Evolutionary conservation across 257 asterid genomes (phyloP).

Genomic region (Rehmannia glutinosa): DNA sequence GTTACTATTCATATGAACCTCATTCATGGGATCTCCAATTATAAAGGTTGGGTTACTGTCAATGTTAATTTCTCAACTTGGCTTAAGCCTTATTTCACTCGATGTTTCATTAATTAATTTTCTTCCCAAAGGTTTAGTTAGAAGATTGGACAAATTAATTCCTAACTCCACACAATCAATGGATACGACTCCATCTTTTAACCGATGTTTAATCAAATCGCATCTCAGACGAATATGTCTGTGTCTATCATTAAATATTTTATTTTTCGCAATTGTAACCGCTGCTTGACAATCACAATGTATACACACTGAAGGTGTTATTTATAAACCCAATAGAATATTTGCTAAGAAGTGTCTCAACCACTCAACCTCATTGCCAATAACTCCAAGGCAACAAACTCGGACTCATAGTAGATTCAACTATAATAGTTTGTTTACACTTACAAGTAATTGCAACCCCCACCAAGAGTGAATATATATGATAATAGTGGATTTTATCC

Average conservation of each 20-base stretch:
- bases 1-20: not conserved
- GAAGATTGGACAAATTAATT: not conserved
- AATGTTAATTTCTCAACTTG: not conserved
- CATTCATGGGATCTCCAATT: too few relatives aligned
- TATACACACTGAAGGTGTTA: too few relatives aligned
- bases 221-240: too few relatives aligned
- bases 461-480: not conserved
- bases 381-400: not conserved
- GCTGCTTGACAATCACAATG: too few relatives aligned
- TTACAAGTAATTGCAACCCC: not conserved
- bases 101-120: not conserved
- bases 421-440: not conserved
- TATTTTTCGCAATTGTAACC: too few relatives aligned
- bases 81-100: not conserved
- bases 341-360: too few relatives aligned
- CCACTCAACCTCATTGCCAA: not conserved
- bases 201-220: not conserved
- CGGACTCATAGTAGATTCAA: not conserved
- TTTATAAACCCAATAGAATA: too few relatives aligned
- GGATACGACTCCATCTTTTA: not conserved
- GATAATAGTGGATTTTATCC: not conserved
- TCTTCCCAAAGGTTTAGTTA: too few relatives aligned
- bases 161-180: not conserved
- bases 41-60: not conserved
- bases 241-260: too few relatives aligned